Evolutionary conservation across 176 grass and related monocot genomes (phyloP).

Genomic region (Bothriochloa decipiens): DNA sequence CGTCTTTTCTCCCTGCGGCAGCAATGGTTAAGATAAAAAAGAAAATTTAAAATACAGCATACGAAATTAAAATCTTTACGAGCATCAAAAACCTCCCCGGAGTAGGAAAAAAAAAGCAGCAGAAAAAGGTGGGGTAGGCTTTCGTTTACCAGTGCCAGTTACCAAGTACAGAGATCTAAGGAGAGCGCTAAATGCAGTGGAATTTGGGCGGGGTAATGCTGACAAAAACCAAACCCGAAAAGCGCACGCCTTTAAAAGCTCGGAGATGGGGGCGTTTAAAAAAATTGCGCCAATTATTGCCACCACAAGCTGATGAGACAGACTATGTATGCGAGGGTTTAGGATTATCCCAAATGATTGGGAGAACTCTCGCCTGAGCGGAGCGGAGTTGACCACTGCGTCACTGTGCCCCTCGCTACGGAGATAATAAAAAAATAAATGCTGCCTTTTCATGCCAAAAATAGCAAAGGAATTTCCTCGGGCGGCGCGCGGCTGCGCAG

Average conservation of each 20-base stretch:
- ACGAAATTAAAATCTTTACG: conserved; percentile 21
- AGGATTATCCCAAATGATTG: conserved; percentile 66
- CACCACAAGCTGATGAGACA: conserved; percentile 21
- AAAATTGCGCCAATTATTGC: conserved; percentile 59
- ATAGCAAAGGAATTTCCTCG: conserved; percentile 41
- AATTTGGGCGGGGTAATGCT: conserved; percentile 64
- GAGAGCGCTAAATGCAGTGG: conserved; percentile 43
- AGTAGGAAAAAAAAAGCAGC: conserved; percentile 27
- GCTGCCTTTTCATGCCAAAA: conserved; percentile 37
- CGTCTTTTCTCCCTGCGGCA: conserved; percentile 56
- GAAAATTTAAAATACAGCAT: conserved; percentile 23
- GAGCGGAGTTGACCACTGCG: conserved; percentile 50
- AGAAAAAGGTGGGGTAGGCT: conserved; percentile 45
- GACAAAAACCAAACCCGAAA: conserved; percentile 55
- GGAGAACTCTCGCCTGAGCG: conserved; percentile 23
- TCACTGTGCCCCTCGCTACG: conserved; percentile 26
- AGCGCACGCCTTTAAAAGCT: conserved; percentile 61
- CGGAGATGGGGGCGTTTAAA: conserved; percentile 23
- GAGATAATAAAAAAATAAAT: conserved; percentile 41
- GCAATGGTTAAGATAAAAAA: conserved; percentile 35
- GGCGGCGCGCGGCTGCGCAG: conserved; percentile 54
- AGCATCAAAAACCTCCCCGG: conserved; percentile 30
- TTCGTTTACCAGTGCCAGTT: conserved; percentile 50
- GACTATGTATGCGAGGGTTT: conserved; percentile 25
- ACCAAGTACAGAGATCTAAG: conserved; percentile 53